These are phyloP conservation scores for Puccinia brachypodii DNA, from an alignment of 1,284 basidiomycete genomes.

Conservation along the genomic window DNA sequence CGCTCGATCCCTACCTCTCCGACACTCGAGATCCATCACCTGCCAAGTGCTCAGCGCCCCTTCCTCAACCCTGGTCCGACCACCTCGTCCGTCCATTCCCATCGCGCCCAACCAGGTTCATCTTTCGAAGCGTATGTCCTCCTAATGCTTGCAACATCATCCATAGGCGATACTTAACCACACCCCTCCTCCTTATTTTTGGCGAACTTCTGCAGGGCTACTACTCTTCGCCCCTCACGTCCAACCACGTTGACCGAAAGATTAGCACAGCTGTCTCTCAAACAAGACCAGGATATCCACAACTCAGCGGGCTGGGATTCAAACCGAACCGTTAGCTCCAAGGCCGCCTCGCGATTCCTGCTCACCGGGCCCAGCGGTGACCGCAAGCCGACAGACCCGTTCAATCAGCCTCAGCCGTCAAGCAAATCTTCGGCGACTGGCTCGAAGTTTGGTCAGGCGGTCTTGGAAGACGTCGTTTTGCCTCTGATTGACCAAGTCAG, in stretches of 20 bases:
- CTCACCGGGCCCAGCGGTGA: not conserved
- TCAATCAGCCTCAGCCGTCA: not conserved
- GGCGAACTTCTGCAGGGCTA: no score
- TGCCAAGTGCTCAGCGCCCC: not conserved
- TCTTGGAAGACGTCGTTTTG: slow-evolving; percentile 3
- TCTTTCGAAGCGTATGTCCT: not conserved
- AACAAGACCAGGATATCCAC: not conserved
- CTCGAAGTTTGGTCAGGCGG: not conserved
- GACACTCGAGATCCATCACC: slow-evolving; percentile 13
- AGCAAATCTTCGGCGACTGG: not conserved
- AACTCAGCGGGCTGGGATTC: not conserved
- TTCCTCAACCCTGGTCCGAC: not conserved
- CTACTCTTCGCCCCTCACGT: not conserved
- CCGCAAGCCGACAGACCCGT: not conserved
- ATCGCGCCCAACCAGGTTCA: not conserved
- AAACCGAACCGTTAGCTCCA: not conserved
- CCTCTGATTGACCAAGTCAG: slow-evolving; percentile 10
- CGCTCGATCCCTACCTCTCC: slow-evolving; percentile 19
- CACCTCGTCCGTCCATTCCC: not conserved
- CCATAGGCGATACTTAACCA: not conserved
- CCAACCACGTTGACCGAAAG: not conserved
- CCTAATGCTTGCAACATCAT: not conserved
- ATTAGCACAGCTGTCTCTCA: not conserved
- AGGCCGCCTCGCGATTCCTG: not conserved
- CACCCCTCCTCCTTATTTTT: not conserved